A percentile compares a stretch with the other conserved stretches of the same genome.
Evolutionary conservation across 192 early-diverging fungal species (phyloP).

Genomic region (Coemansia furcata): DNA sequence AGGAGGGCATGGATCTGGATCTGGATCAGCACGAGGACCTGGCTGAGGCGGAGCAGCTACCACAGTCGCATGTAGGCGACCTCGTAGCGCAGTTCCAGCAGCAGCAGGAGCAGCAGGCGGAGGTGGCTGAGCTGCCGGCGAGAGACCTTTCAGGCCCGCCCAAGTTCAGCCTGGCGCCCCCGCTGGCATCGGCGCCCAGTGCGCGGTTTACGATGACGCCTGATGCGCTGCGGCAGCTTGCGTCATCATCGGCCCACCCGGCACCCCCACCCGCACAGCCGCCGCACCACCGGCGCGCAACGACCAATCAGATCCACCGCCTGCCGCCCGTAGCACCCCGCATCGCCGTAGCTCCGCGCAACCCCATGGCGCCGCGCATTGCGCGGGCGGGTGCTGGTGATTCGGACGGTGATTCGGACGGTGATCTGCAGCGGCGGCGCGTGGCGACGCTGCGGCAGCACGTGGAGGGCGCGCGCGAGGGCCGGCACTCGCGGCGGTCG

Average conservation of each 20-base stretch:
- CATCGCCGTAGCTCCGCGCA: constrained; percentile 10
- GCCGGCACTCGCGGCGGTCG: constrained; percentile 39
- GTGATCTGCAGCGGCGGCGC: constrained; percentile 45
- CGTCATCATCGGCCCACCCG: constrained; percentile 1
- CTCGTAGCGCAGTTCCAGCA: background rate
- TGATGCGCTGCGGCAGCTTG: constrained; percentile 39
- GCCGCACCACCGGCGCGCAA: constrained; percentile 1
- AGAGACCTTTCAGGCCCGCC: background rate
- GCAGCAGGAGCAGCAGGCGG: background rate
- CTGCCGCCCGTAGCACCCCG: constrained; percentile 36
- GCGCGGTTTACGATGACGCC: constrained; percentile 47
- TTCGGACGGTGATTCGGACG: constrained; percentile 9
- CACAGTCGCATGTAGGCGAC: background rate
- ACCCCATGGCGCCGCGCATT: background rate
- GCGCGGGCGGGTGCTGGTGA: background rate
- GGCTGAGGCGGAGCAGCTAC: background rate
- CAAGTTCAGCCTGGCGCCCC: background rate
- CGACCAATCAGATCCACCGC: background rate
- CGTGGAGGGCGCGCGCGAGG: constrained; percentile 13
- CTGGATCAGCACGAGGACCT: background rate
- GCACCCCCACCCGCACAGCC: constrained; percentile 2
- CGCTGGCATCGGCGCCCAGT: background rate
- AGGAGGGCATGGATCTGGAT: background rate
- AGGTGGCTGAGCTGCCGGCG: background rate
- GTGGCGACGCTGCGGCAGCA: constrained; percentile 47